A percentile compares a stretch with the other conserved stretches of the same genome.
Evolutionary conservation across 2,329 filamentous ascomycete genomes (phyloP).

Genomic region (Pseudogymnoascus sp.): DNA sequence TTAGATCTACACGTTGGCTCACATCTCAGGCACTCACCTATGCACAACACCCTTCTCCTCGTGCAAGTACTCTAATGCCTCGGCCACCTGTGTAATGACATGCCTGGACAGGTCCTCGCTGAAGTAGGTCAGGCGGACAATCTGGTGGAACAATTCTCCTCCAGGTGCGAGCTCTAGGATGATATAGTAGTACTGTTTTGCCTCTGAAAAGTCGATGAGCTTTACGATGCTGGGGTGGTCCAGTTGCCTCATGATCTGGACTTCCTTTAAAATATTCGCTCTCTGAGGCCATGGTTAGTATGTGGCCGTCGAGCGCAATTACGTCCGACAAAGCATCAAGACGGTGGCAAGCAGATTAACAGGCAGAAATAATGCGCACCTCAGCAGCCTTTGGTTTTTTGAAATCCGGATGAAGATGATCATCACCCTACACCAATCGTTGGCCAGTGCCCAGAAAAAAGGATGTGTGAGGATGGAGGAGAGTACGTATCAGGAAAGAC

Average conservation of each 20-base stretch:
- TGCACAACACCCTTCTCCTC: constrained; percentile 94
- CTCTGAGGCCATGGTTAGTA: constrained; percentile 48
- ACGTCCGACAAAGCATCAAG: constrained; percentile 26
- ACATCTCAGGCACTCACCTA: constrained; percentile 55
- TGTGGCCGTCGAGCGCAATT: constrained; percentile 14
- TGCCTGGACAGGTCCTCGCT: constrained; percentile 92
- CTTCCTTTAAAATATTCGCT: constrained; percentile 96
- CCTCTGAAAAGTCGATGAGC: constrained; percentile 89
- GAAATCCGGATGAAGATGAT: constrained; percentile 92
- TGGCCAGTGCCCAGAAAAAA: constrained; percentile 41
- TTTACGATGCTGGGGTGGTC: constrained; percentile 96
- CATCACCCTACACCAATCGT: constrained; percentile 67
- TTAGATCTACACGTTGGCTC: constrained; percentile 6
- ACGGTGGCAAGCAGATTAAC: constrained; percentile 24
- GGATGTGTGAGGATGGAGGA: constrained; percentile 21
- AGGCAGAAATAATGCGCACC: constrained; percentile 58
- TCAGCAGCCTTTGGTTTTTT: constrained; percentile 94
- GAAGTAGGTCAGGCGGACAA: constrained; percentile 96
- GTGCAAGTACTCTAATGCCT: constrained; percentile 87
- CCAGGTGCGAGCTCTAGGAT: constrained; percentile 90
- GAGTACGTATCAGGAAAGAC: constrained; percentile 27
- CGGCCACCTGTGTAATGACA: constrained; percentile 91
- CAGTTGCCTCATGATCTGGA: constrained; percentile 95
- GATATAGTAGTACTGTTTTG: constrained; percentile 94
- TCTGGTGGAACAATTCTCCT: constrained; percentile 96